Conservation (phyloP, 2,329 filamentous ascomycete genomes). For the Penicillium sp. region DNA sequence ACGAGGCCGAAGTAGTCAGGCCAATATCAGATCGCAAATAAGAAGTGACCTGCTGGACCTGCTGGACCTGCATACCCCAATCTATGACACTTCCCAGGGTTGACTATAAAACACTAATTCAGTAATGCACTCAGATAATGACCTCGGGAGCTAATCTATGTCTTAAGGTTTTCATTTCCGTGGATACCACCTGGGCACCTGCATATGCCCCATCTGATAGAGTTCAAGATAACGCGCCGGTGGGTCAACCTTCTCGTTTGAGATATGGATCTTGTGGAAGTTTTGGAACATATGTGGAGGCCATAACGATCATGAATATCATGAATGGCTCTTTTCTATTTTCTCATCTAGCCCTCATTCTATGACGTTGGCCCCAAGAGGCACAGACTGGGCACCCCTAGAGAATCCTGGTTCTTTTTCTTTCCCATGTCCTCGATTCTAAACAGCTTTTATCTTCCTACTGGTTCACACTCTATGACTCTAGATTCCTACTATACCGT, state of each 20-base stretch:
- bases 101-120: neutral
- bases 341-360: neutral
- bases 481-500: constrained; percentile 25
- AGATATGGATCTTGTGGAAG: neutral
- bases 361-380: constrained; percentile 10
- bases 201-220: neutral
- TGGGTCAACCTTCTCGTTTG: constrained; percentile 15
- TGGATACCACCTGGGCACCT: neutral
- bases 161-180: neutral
- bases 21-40: constrained; percentile 10
- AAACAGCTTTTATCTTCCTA: neutral
- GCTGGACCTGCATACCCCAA: constrained; percentile 16
- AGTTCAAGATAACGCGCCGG: constrained; percentile 1
- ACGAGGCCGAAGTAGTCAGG: neutral
- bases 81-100: neutral
- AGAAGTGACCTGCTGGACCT: neutral
- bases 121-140: neutral
- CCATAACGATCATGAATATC: neutral
- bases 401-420: neutral
- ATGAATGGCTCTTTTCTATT: neutral
- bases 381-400: constrained; percentile 27
- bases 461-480: constrained; percentile 20
- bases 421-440: neutral
- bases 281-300: neutral
- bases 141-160: neutral